phyloP scores from a whole-genome alignment of 108 stramenopile species.

The Parmales sp. region DNA sequence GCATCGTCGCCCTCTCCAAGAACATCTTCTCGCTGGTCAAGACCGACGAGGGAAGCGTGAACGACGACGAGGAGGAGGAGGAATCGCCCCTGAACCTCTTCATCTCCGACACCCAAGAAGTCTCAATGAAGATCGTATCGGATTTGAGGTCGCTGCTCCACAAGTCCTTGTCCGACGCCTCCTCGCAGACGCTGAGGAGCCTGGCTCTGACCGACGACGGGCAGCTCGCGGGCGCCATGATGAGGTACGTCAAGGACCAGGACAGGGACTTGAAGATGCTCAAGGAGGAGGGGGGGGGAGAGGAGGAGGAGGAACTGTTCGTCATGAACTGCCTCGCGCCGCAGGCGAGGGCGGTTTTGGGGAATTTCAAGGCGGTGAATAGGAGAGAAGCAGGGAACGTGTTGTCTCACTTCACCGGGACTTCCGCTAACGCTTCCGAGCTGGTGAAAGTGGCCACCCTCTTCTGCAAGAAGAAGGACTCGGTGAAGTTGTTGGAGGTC shows the following conservation, averaged over 20 bases:
- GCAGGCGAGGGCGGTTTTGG: conserved; percentile 41
- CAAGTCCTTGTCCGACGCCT: conserved; percentile 42
- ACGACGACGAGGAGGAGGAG: conserved; percentile 7
- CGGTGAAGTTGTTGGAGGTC: conserved; percentile 69
- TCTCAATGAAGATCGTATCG: conserved; percentile 37
- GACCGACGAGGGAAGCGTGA: neutral
- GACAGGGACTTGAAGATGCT: too few relatives aligned
- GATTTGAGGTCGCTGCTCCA: conserved; percentile 62
- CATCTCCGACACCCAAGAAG: neutral
- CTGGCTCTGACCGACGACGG: conserved; percentile 50
- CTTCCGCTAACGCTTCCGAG: conserved; percentile 33
- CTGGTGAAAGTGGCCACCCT: conserved; percentile 20
- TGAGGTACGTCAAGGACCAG: conserved; percentile 6
- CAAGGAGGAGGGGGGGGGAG: too few relatives aligned
- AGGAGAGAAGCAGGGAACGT: conserved; percentile 66
- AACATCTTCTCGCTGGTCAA: neutral
- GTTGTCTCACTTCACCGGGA: conserved; percentile 47
- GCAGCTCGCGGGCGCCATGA: conserved; percentile 14
- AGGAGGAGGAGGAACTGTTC: neutral
- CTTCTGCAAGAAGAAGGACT: conserved; percentile 7
- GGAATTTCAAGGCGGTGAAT: conserved; percentile 60
- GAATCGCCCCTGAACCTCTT: neutral
- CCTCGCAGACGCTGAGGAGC: conserved; percentile 41
- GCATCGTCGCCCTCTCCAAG: neutral
- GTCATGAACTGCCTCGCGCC: conserved; percentile 33